phyloP scores from a whole-genome alignment of 2,329 filamentous ascomycete species.

The Metarhizium anisopliae region DNA sequence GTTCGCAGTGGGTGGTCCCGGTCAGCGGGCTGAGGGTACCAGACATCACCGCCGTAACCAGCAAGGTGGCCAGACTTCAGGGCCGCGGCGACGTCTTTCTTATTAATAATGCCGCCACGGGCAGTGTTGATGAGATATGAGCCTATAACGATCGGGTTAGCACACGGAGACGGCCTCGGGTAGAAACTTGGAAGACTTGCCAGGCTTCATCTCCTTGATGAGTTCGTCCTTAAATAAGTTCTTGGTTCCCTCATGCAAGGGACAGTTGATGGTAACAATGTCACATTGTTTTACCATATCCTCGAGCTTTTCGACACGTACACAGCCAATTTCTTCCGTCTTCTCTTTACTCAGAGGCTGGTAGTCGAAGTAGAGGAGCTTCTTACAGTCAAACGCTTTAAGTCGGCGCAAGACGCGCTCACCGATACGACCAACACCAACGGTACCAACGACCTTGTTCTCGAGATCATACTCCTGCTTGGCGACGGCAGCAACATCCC shows the following conservation, averaged over 20 bases:
- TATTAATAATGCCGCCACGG: constrained; percentile 94
- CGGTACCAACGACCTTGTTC: constrained; percentile 94
- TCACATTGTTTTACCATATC: no score
- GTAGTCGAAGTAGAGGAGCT: constrained; percentile 99
- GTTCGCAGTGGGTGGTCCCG: constrained; percentile 86
- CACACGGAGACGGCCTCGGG: background rate
- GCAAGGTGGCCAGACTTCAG: constrained; percentile 86
- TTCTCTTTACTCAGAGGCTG: constrained; percentile 79
- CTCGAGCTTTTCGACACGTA: no score
- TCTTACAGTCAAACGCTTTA: constrained; percentile 99
- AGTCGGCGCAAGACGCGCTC: constrained; percentile 94
- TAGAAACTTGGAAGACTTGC: constrained; percentile 31
- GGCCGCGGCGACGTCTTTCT: constrained; percentile 92
- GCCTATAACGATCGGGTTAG: constrained; percentile 35
- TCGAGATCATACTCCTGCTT: constrained; percentile 99
- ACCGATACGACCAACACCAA: constrained; percentile 93
- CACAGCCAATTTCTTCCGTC: constrained; percentile 93
- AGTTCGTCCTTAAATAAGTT: no score
- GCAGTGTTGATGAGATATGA: constrained; percentile 98
- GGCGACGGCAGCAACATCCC: constrained; percentile 90
- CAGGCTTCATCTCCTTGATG: constrained; percentile 99
- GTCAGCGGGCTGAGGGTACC: constrained; percentile 96
- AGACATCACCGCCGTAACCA: constrained; percentile 83
- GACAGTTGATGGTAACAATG: constrained; percentile 98
- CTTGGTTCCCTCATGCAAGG: no score